Evolutionary conservation across 371 early-diverging fungal genomes (phyloP).

Genomic region (Smittium culicis): DNA sequence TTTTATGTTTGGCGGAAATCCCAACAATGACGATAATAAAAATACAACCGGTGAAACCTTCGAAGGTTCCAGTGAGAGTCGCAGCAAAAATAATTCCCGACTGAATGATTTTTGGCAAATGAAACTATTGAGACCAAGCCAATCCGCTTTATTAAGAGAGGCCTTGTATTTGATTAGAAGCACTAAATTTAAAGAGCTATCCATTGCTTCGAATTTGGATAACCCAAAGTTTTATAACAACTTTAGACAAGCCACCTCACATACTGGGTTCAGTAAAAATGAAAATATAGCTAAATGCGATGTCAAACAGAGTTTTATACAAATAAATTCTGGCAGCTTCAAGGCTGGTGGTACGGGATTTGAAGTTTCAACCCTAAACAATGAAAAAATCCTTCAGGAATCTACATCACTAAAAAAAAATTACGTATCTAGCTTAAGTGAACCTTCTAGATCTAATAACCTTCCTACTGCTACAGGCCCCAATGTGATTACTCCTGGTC

Average conservation of each 20-base stretch:
- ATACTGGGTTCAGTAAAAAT: background rate
- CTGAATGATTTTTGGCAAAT: slow-evolving; percentile 35
- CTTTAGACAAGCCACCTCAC: no score
- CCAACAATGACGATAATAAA: slow-evolving; percentile 18
- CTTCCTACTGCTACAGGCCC: background rate
- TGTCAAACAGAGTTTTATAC: background rate
- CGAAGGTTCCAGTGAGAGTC: background rate
- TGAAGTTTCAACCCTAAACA: background rate
- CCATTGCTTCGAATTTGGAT: slow-evolving; percentile 8
- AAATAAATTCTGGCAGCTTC: background rate
- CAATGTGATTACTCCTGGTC: background rate
- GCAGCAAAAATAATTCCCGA: slow-evolving; percentile 15
- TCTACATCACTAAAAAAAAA: background rate
- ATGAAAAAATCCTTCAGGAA: background rate
- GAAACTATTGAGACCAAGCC: slow-evolving; percentile 18
- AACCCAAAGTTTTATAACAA: no score
- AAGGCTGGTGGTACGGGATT: background rate
- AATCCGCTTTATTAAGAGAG: slow-evolving; percentile 21
- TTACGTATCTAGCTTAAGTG: background rate
- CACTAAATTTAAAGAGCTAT: slow-evolving; percentile 31
- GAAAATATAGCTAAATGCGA: background rate
- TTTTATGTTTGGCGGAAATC: slow-evolving; percentile 39
- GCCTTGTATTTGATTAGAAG: slow-evolving; percentile 24
- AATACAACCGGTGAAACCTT: background rate
- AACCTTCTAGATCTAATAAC: background rate